Evolutionary conservation across 2,329 filamentous ascomycete genomes (phyloP).

Genomic region (Talaromyces sp.): DNA sequence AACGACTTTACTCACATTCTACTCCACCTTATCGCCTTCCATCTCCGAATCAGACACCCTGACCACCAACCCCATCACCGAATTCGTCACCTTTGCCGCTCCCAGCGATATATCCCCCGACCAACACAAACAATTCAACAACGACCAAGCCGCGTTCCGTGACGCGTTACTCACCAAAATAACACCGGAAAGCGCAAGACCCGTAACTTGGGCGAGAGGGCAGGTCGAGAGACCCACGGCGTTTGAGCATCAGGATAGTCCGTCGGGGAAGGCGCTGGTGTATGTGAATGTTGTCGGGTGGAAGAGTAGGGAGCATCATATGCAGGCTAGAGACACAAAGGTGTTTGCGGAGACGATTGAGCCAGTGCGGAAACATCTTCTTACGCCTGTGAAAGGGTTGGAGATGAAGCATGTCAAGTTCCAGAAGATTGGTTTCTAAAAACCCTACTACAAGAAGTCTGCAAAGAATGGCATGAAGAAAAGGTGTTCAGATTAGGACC

Average conservation of each 20-base stretch:
- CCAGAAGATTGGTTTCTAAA: constrained; percentile 25
- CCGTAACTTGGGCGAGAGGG: constrained; percentile 33
- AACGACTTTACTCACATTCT: constrained; percentile 25
- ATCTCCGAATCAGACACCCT: constrained; percentile 27
- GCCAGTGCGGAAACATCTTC: constrained; percentile 41
- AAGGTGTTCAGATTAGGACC: constrained; percentile 30
- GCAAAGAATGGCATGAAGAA: constrained; percentile 18
- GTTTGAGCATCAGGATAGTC: constrained; percentile 35
- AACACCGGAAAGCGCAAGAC: constrained; percentile 30
- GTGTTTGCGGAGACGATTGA: constrained; percentile 44
- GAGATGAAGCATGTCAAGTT: constrained; percentile 48
- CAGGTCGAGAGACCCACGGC: constrained; percentile 36
- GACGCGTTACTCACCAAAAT: constrained; percentile 26
- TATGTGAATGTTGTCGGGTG: constrained; percentile 51
- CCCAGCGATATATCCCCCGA: constrained; percentile 28
- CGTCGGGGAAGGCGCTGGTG: constrained; percentile 41
- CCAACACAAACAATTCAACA: constrained; percentile 7
- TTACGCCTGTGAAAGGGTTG: constrained; percentile 37
- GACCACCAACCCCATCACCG: constrained; percentile 47
- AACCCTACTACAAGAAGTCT: constrained; percentile 7
- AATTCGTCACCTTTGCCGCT: constrained; percentile 48
- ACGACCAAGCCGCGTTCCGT: constrained; percentile 23
- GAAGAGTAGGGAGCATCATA: constrained; percentile 50
- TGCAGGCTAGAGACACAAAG: constrained; percentile 45
- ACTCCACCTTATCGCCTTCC: constrained; percentile 31